Evolutionary conservation across 345 rosid genomes (phyloP), one percentile per base, ranked within the genome.

Genomic region (Angophora floribunda): DNA sequence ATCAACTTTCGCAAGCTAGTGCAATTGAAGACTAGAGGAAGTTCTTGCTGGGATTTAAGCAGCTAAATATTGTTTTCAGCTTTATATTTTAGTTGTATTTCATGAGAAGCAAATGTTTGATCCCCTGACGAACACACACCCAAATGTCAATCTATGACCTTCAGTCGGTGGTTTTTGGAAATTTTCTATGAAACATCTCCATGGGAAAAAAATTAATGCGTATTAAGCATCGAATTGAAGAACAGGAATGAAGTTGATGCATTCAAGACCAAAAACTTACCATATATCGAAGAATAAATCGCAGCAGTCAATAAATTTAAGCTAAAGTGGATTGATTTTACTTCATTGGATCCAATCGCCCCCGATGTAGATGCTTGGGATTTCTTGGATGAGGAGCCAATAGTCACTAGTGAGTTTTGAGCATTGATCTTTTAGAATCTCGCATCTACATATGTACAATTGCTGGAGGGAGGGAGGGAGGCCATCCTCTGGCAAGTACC

Each of bases 31-130:
- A 59, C 65, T 26, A 57, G 26, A 52, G 65, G 65, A 59, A 24
- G 30, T 30, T 59, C 65, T 59, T 26, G 15, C 30, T 10, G 14
- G 30, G 65, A 59, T 26, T 59, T 6, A 10, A 59, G 65, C 65
- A 59, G 5, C 30, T 24, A 26, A 59, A 10, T 59, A 59, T 59
- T 14, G 5, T 26, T 59, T 5, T 55, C 61, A 26, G 5, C 65
- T 5, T 0, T 0, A 1, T 10, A 26, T 26, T 26, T 59, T 26
- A 26, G 0, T 59, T 59, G 65, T 5, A 59, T 11, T 55, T 55
- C 12, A 55, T 11, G 0, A 55, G 22, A 8, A 21, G 28, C 28
- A 55, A 53, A 53, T 53, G 26, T 53, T 53, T 53, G n/a, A n/a
- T n/a, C n/a, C n/a, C n/a, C n/a, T n/a, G n/a, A 9, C 26, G 67